Evolutionary conservation across 257 asterid genomes (phyloP), one percentile per base, ranked within the genome.

Genomic region (Solanum chiquidenum): DNA sequence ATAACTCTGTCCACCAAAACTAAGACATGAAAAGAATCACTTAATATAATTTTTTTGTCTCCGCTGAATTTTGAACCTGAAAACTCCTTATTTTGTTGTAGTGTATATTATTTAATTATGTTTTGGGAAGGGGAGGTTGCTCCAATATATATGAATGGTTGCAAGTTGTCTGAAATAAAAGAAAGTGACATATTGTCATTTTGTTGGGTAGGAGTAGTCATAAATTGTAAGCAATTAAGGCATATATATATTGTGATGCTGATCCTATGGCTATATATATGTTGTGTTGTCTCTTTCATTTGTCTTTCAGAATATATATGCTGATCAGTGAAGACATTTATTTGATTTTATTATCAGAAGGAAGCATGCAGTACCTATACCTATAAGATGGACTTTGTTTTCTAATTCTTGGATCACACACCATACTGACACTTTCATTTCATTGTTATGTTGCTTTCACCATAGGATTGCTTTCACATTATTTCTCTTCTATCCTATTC

Each of bases 111-210:
- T 49, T 49, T 49, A 49, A 49, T 49, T 5, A 5, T 14, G 3
- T 49, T 49, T 49, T 14, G 60, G 60, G 8, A 83, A 83, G 0
- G 42, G n/a, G 37, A 46, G 18, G n/a, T 46, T 29, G 29, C 31
- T n/a, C 25, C 42, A n/a, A 83, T n/a, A 33, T 7, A 34, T 55
- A 60, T 14, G 49, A 33, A 80, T 62, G n/a, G 25, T 40, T 77
- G 91, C 90, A 88, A 88, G 86, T 86, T 60, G 89, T 72, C 77
- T 66, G 23, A 7, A 21, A 35, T 27, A 9, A 23, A 31, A 83
- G 90, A 90, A 38, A 86, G 87, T 68, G 92, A 90, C 90, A 35
- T 16, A 16, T 90, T 88, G 90, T 88, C 89, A 88, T 90, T 66
- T 42, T 68, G 34, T 85, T 76, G 33, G 27, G 23, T 83, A 38